These are phyloP conservation scores for Aeschynomene evenia DNA, from an alignment of 306 rosid genomes.

Conservation along the genomic window DNA sequence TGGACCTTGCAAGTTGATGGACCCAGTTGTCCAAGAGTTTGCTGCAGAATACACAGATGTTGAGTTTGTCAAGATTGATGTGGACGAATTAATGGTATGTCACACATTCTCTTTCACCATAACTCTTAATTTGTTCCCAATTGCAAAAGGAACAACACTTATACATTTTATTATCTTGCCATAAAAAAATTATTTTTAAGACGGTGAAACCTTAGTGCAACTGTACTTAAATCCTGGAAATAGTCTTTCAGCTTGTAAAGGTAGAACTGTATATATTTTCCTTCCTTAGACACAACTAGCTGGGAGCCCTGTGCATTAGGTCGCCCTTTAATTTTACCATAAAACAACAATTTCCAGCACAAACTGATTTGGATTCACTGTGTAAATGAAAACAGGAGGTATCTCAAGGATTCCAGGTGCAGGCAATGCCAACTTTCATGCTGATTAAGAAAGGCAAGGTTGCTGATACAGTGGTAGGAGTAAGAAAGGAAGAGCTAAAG, in stretches of 20 bases:
- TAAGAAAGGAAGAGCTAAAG: constrained; percentile 54
- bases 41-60: constrained; percentile 53
- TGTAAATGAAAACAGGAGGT: constrained; percentile 49
- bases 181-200: no score
- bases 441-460: constrained; percentile 59
- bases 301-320: no score
- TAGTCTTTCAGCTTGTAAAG: no score
- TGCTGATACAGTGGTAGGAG: constrained; percentile 54
- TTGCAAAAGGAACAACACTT: not conserved
- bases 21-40: constrained; percentile 43
- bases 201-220: no score
- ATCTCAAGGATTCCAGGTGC: constrained; percentile 49
- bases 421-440: constrained; percentile 65
- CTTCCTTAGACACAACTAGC: no score
- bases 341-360: not conserved
- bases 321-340: no score
- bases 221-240: no score
- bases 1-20: constrained; percentile 63
- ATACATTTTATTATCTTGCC: no score
- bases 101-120: not conserved
- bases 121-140: not conserved
- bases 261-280: no score
- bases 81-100: constrained; percentile 61
- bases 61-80: constrained; percentile 64
- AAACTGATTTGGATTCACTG: not conserved